Evolutionary conservation across 495 filamentous ascomycete genomes (phyloP).

Genomic region (Trichoderma virens): DNA sequence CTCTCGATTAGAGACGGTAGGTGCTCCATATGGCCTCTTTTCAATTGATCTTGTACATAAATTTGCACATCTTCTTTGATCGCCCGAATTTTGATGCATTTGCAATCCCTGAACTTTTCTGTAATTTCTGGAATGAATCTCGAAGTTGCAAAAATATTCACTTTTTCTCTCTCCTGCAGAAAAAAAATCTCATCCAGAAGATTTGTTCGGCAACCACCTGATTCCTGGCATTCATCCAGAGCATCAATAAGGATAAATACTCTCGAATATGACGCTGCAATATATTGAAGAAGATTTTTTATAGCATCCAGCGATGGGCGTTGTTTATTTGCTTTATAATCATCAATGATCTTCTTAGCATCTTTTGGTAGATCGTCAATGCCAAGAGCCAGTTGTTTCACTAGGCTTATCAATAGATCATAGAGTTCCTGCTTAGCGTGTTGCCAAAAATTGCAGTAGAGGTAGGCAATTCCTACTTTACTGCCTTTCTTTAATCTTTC

Average conservation of each 20-base stretch:
- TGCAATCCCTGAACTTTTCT: constrained; percentile 5
- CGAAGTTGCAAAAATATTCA: constrained; percentile 36
- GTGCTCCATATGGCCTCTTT: background rate
- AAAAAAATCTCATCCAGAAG: constrained; percentile 17
- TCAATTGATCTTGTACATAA: constrained; percentile 1
- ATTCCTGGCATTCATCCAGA: constrained; percentile 32
- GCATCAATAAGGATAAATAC: constrained; percentile 42
- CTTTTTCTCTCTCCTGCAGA: constrained; percentile 17
- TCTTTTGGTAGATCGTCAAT: too few relatives aligned
- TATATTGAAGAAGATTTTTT: constrained; percentile 13
- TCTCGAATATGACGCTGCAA: constrained; percentile 17
- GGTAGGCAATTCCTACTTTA: too few relatives aligned
- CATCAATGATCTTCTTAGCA: too few relatives aligned
- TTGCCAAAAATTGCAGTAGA: too few relatives aligned
- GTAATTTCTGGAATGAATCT: constrained; percentile 25
- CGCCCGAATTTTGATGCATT: constrained; percentile 24
- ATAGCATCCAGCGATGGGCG: too few relatives aligned
- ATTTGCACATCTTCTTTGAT: constrained; percentile 25
- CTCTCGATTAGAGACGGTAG: too few relatives aligned
- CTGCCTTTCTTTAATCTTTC: too few relatives aligned
- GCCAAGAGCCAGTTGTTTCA: too few relatives aligned
- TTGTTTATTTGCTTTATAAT: too few relatives aligned
- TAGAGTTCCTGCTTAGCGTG: too few relatives aligned
- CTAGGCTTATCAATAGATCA: too few relatives aligned
- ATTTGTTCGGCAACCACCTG: background rate